These are phyloP conservation scores for Chloranthus sessilifolius DNA, from an alignment of 164 flowering plant genomes.

Conservation along the genomic window DNA sequence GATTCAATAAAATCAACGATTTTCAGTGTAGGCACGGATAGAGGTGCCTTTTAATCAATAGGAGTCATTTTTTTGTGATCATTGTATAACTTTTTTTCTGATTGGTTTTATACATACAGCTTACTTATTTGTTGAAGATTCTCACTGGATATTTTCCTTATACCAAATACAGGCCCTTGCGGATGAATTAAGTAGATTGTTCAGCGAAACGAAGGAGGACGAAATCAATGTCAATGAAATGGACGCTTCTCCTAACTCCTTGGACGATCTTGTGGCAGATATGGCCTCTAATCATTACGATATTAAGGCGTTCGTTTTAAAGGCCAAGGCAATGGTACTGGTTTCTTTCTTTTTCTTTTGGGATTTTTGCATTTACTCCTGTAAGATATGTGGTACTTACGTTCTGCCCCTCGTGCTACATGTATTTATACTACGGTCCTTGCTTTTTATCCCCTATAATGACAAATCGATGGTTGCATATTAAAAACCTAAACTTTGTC, in stretches of 20 bases:
- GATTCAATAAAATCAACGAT: no score
- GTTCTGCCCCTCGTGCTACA: neutral
- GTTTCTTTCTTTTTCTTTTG: neutral
- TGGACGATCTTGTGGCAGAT: conserved; percentile 53
- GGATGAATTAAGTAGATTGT: conserved; percentile 48
- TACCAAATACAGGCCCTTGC: conserved; percentile 27
- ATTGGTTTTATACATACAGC: neutral
- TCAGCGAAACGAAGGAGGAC: conserved; percentile 35
- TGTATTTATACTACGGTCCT: neutral
- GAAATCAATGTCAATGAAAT: conserved; percentile 3
- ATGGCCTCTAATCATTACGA: conserved; percentile 42
- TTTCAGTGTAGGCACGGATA: no score
- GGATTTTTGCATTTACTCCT: no score
- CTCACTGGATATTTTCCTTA: no score
- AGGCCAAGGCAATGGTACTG: conserved; percentile 58
- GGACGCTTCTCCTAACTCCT: conserved; percentile 30
- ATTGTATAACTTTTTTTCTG: neutral
- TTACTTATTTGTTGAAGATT: no score
- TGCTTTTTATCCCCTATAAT: neutral
- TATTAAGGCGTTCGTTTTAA: conserved; percentile 50
- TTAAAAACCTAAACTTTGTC: no score
- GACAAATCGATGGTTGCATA: no score
- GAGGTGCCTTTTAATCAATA: no score
- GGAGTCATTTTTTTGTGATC: no score
- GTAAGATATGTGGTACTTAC: no score